These are phyloP conservation scores for Fusarium sp. DNA, from an alignment of 2,329 filamentous ascomycete species.

Conservation along the genomic window DNA sequence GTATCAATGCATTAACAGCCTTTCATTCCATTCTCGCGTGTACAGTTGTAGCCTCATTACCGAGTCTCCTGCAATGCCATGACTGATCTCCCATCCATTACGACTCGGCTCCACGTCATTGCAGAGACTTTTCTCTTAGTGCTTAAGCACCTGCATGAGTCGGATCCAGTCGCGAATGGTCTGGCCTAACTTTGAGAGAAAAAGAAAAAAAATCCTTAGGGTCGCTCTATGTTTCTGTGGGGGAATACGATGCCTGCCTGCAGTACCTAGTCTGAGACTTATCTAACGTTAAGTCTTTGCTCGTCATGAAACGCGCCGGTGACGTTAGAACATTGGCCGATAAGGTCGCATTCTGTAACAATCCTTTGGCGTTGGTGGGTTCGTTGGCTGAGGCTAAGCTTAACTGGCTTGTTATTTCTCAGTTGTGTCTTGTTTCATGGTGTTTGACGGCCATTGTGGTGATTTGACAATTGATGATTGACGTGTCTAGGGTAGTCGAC, in stretches of 20 bases:
- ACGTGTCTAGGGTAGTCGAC: neutral
- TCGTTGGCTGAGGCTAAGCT: neutral
- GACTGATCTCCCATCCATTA: conserved; percentile 6
- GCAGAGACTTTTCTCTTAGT: conserved; percentile 14
- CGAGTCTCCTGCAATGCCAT: conserved; percentile 1
- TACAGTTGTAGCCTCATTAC: neutral
- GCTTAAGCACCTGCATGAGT: conserved; percentile 19
- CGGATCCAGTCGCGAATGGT: neutral
- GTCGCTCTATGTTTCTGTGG: neutral
- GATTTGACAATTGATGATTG: neutral
- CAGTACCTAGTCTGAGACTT: neutral
- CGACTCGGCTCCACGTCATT: conserved; percentile 17
- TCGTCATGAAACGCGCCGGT: conserved; percentile 24
- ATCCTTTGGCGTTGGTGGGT: neutral
- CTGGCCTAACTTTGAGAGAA: neutral
- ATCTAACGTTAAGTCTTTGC: neutral
- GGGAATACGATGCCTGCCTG: neutral
- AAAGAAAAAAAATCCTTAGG: neutral
- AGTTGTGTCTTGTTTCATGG: neutral
- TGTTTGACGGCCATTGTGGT: neutral
- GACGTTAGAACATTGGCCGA: conserved; percentile 21
- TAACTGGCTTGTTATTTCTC: neutral
- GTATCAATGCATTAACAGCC: neutral
- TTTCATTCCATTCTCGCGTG: neutral
- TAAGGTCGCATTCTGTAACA: neutral